phyloP scores from a whole-genome alignment of 2,329 filamentous ascomycete genomes.

The Xylaria sp. region DNA sequence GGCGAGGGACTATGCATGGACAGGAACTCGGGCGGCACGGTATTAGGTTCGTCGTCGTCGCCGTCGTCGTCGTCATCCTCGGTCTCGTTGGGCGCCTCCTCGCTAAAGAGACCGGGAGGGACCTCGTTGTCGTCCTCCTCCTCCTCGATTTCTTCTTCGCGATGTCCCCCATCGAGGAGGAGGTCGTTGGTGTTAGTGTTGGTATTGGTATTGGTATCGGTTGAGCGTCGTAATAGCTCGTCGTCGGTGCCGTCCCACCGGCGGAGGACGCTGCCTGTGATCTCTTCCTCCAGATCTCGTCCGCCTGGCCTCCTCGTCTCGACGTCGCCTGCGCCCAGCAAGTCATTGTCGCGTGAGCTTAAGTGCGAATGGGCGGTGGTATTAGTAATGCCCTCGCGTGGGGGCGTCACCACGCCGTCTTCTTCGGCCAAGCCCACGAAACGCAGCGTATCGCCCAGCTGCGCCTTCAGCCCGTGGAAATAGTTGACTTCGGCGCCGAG shows the following conservation, averaged over 20 bases:
- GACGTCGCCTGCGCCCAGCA: constrained; percentile 35
- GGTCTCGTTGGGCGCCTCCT: constrained; percentile 35
- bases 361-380: constrained; percentile 7
- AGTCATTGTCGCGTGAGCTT: constrained; percentile 12
- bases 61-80: constrained; percentile 33
- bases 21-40: constrained; percentile 55
- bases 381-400: constrained; percentile 1
- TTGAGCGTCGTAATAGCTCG: constrained; percentile 53
- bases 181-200: background rate
- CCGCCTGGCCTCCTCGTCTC: constrained; percentile 16
- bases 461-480: constrained; percentile 67
- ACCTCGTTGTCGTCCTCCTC: constrained; percentile 40
- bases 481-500: constrained; percentile 79
- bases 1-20: constrained; percentile 54
- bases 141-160: no score
- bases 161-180: constrained; percentile 4
- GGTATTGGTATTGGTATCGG: background rate
- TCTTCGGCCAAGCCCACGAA: constrained; percentile 46
- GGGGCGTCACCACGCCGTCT: constrained; percentile 38
- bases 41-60: constrained; percentile 45
- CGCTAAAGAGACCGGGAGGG: constrained; percentile 35
- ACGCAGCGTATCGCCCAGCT: constrained; percentile 59
- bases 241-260: constrained; percentile 48
- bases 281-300: constrained; percentile 42
- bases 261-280: constrained; percentile 50